Evolutionary conservation across 2,329 filamentous ascomycete species (phyloP).

Genomic region (Mycocentrospora acerina): DNA sequence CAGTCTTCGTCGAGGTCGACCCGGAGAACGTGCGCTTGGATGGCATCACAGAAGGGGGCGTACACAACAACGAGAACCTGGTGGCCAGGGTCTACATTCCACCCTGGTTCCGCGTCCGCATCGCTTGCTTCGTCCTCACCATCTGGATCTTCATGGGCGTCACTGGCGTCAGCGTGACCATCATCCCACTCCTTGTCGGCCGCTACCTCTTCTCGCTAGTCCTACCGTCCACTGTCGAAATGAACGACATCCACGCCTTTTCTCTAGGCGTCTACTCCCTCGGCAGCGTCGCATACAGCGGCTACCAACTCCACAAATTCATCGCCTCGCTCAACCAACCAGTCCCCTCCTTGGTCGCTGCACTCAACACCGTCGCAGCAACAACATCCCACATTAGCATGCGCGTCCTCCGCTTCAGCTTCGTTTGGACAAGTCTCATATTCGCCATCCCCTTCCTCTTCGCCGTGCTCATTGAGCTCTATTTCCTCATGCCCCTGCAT

Average conservation of each 20-base stretch:
- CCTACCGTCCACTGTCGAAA: conserved; percentile 63
- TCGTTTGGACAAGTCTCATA: conserved; percentile 73
- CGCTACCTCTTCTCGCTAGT: conserved; percentile 73
- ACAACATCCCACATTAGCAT: conserved; percentile 29
- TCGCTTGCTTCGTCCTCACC: conserved; percentile 81
- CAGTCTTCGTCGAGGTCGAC: conserved; percentile 77
- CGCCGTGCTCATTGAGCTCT: conserved; percentile 80
- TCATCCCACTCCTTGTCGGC: conserved; percentile 83
- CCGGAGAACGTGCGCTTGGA: conserved; percentile 67
- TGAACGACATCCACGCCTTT: conserved; percentile 97
- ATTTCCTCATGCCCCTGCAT: conserved; percentile 82
- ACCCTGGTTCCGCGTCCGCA: conserved; percentile 76
- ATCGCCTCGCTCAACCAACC: conserved; percentile 26
- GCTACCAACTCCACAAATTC: conserved; percentile 53
- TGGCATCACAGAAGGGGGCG: conserved; percentile 48
- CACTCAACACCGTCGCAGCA: conserved; percentile 26
- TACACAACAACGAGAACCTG: conserved; percentile 48
- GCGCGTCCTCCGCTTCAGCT: conserved; percentile 60
- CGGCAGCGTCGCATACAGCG: conserved; percentile 64
- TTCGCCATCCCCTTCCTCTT: conserved; percentile 81
- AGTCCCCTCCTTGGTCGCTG: conserved; percentile 32
- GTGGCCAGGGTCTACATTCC: conserved; percentile 68
- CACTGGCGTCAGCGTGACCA: conserved; percentile 81
- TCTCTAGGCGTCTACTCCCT: conserved; percentile 85
- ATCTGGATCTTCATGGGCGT: conserved; percentile 93